Evolutionary conservation across 441 rosid species (phyloP).

Genomic region (Bocquillonia castaneifolia): DNA sequence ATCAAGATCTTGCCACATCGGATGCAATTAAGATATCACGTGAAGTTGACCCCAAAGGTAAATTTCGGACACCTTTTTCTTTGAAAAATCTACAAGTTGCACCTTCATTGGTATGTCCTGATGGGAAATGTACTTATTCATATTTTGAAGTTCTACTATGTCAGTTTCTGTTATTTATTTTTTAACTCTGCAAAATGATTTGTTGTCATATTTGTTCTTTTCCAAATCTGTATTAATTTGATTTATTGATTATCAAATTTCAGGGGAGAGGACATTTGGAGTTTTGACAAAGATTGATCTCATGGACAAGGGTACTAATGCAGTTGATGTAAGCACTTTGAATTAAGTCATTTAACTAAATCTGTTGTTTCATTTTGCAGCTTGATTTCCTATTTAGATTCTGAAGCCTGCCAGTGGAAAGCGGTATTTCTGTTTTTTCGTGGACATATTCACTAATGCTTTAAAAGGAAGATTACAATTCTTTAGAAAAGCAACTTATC

Average conservation of each 20-base stretch:
- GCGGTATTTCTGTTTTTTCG: background rate
- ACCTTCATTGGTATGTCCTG: background rate
- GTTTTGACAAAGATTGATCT: conserved; percentile 91
- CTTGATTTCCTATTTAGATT: background rate
- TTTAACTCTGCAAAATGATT: conserved; percentile 5
- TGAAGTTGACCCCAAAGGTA: conserved; percentile 90
- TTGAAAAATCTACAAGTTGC: background rate
- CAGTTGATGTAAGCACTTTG: conserved; percentile 67
- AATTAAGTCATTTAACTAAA: background rate
- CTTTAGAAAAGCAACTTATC: background rate
- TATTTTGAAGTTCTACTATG: too few species aligned
- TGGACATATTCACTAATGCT: background rate
- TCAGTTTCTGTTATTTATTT: too few species aligned
- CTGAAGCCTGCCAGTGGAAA: background rate
- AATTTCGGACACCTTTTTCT: conserved; percentile 1
- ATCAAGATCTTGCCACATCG: conserved; percentile 95
- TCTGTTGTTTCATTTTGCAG: too few species aligned
- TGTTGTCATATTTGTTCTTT: background rate
- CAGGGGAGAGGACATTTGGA: conserved; percentile 92
- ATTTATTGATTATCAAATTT: conserved; percentile 26
- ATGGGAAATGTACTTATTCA: too few species aligned
- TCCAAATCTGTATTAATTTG: background rate
- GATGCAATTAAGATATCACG: conserved; percentile 93
- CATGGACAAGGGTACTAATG: conserved; percentile 94
- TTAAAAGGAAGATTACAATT: background rate